Conservation (phyloP, 192 early-diverging fungal genomes). For the Backusella luteola region DNA sequence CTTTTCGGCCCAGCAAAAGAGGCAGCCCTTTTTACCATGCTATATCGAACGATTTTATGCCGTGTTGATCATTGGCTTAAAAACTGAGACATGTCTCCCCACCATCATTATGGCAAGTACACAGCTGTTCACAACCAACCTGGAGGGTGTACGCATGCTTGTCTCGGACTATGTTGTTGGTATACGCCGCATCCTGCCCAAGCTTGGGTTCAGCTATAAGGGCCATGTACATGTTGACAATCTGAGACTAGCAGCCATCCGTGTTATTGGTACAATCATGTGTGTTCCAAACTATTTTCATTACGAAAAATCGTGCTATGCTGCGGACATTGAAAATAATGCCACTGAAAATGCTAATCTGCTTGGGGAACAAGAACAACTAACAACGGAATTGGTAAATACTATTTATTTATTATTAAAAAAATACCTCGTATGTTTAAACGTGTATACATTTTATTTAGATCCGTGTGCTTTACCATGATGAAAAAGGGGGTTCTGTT, state of each 20-base stretch:
- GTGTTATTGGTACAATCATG: slow-evolving; percentile 60
- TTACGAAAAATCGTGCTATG: slow-evolving; percentile 49
- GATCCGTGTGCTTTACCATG: slow-evolving; percentile 33
- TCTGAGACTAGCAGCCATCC: slow-evolving; percentile 60
- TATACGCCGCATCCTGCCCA: slow-evolving; percentile 59
- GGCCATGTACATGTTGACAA: slow-evolving; percentile 51
- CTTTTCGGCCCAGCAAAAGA: slow-evolving; percentile 64
- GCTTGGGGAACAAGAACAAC: slow-evolving; percentile 43
- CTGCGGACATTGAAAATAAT: slow-evolving; percentile 46
- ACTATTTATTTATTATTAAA: too few relatives aligned
- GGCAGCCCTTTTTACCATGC: slow-evolving; percentile 50
- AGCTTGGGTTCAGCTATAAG: slow-evolving; percentile 34
- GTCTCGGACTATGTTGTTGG: slow-evolving; percentile 70
- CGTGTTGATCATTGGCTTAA: slow-evolving; percentile 55
- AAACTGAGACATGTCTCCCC: slow-evolving; percentile 58
- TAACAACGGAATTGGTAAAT: slow-evolving; percentile 49
- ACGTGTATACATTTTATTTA: background rate
- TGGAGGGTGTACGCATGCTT: slow-evolving; percentile 72
- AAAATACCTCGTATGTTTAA: too few relatives aligned
- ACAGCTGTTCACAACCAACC: slow-evolving; percentile 60
- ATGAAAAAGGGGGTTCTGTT: slow-evolving; percentile 13
- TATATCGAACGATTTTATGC: slow-evolving; percentile 77
- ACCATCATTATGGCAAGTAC: slow-evolving; percentile 64
- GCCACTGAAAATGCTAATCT: slow-evolving; percentile 34
- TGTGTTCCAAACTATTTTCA: slow-evolving; percentile 69